phyloP scores from a whole-genome alignment of 2,329 filamentous ascomycete genomes.

The Endocalyx cinctus region DNA sequence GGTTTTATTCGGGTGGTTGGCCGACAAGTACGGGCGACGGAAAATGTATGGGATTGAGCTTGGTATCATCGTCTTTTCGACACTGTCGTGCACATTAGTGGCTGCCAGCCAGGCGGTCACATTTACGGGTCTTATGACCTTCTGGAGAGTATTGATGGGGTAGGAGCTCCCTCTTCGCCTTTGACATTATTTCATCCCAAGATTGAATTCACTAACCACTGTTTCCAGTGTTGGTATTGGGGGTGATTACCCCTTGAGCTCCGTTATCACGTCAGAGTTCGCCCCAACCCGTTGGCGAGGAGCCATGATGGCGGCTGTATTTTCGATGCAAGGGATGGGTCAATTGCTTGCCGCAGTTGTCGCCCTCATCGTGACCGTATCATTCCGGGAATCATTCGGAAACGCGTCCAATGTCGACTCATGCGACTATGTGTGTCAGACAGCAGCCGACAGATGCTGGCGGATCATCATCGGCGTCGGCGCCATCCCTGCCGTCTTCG shows the following conservation, averaged over 20 bases:
- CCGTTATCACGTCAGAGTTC: constrained; percentile 81
- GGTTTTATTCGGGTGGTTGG: constrained; percentile 70
- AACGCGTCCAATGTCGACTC: constrained; percentile 33
- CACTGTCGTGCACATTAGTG: constrained; percentile 61
- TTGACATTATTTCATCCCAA: too few relatives aligned
- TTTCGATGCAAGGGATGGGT: constrained; percentile 82
- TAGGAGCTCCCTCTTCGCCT: constrained; percentile 14
- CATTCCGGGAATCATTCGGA: constrained; percentile 53
- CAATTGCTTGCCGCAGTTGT: constrained; percentile 69
- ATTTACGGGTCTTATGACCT: constrained; percentile 59
- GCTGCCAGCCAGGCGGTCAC: constrained; percentile 57
- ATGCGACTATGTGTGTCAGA: constrained; percentile 60
- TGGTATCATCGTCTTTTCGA: constrained; percentile 66
- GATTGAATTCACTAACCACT: constrained; percentile 9
- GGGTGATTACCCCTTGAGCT: constrained; percentile 76
- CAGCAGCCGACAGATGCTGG: constrained; percentile 77
- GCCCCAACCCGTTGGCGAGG: constrained; percentile 77
- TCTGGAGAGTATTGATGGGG: constrained; percentile 72
- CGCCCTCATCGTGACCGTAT: constrained; percentile 62
- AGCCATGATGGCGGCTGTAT: constrained; percentile 78
- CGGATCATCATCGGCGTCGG: constrained; percentile 76
- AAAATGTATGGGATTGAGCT: constrained; percentile 80
- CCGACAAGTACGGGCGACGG: constrained; percentile 70
- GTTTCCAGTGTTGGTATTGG: constrained; percentile 64
- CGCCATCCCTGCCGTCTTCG: constrained; percentile 70